Evolutionary conservation across 2,329 filamentous ascomycete species (phyloP).

Genomic region (Penicillium frequentans): DNA sequence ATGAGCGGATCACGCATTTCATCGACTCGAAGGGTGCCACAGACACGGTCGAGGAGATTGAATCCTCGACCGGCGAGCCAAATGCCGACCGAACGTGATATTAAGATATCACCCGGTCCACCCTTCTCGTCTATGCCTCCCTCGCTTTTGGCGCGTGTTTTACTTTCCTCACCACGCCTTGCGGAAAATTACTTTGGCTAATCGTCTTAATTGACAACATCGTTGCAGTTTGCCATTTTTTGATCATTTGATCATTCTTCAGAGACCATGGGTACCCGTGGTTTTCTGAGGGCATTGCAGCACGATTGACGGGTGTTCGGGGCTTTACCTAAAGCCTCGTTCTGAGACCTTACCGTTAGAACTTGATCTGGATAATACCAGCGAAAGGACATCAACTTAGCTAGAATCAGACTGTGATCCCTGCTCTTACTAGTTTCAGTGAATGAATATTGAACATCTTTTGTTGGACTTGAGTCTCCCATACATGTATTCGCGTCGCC

Average conservation of each 20-base stretch:
- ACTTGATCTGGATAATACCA: conserved; percentile 98
- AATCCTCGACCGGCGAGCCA: neutral
- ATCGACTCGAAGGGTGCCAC: conserved; percentile 39
- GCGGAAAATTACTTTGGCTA: neutral
- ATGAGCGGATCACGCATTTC: conserved; percentile 46
- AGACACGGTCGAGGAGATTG: conserved; percentile 31
- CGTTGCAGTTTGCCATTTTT: neutral
- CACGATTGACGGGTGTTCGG: conserved; percentile 28
- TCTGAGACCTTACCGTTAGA: conserved; percentile 81
- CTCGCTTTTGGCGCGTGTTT: neutral
- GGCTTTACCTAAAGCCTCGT: conserved; percentile 23
- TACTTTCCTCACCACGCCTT: neutral
- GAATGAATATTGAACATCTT: neutral
- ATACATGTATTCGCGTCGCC: neutral
- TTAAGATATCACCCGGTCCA: neutral
- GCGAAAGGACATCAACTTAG: conserved; percentile 70
- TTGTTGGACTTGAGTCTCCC: neutral
- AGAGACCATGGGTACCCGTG: conserved; percentile 13
- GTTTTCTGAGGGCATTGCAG: conserved; percentile 2
- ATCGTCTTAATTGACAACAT: neutral
- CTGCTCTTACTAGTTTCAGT: neutral
- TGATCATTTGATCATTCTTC: neutral
- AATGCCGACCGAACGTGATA: neutral
- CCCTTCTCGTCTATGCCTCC: neutral
- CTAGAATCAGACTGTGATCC: neutral